Evolutionary conservation across 2,329 filamentous ascomycete genomes (phyloP).

Genomic region (Aureobasidium sp.): DNA sequence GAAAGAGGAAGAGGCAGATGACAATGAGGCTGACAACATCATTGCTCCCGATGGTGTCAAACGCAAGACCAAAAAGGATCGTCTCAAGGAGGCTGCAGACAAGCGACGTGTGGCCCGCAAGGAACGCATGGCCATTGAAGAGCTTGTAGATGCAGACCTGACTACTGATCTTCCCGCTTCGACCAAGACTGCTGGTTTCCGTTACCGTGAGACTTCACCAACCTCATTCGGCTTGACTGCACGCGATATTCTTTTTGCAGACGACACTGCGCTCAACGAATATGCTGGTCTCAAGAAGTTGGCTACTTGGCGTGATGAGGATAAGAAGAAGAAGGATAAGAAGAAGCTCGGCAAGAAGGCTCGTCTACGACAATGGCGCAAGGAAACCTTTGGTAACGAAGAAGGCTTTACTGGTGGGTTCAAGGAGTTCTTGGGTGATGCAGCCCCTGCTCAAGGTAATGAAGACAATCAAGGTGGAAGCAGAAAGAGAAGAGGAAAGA

Average conservation of each 20-base stretch:
- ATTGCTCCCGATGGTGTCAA: constrained; percentile 23
- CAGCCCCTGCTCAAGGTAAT: constrained; percentile 17
- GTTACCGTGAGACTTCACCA: constrained; percentile 90
- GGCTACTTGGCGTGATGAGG: constrained; percentile 75
- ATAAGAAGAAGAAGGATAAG: constrained; percentile 83
- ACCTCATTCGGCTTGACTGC: constrained; percentile 82
- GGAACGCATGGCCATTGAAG: constrained; percentile 76
- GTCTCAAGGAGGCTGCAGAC: constrained; percentile 37
- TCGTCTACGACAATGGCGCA: constrained; percentile 75
- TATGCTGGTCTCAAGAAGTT: constrained; percentile 94
- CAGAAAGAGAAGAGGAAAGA: constrained; percentile 30
- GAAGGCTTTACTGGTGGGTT: constrained; percentile 41
- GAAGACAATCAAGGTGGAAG: constrained; percentile 26
- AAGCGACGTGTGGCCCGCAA: constrained; percentile 66
- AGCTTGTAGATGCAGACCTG: constrained; percentile 73
- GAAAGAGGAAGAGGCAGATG: constrained; percentile 30
- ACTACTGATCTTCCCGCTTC: constrained; percentile 55
- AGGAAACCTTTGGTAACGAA: constrained; percentile 56
- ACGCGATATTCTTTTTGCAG: constrained; percentile 83
- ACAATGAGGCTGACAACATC: constrained; percentile 34
- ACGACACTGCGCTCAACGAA: constrained; percentile 77
- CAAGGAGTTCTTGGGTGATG: constrained; percentile 24
- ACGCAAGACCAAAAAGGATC: constrained; percentile 37
- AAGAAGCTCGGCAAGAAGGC: constrained; percentile 91
- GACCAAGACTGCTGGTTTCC: constrained; percentile 54